A percentile compares a stretch with the other conserved stretches of the same genome.
These are phyloP conservation scores for Colletotrichum sojae DNA, from an alignment of 2,329 filamentous ascomycete species.

Conservation along the genomic window DNA sequence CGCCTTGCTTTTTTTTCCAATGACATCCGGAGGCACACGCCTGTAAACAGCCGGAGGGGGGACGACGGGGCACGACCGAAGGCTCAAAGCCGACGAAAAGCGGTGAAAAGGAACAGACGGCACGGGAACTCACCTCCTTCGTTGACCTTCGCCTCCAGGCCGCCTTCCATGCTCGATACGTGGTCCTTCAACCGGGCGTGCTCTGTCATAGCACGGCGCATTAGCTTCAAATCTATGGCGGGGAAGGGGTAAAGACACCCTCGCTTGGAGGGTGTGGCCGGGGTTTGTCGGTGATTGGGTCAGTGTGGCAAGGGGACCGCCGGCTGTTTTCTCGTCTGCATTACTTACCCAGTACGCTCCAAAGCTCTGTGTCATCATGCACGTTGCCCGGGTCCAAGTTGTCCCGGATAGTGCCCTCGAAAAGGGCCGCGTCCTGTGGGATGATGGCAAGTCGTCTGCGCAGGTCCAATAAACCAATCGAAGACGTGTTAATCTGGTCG, in stretches of 20 bases:
- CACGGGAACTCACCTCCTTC: constrained; percentile 84
- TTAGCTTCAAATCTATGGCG: constrained; percentile 52
- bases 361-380: constrained; percentile 96
- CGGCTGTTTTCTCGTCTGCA: constrained; percentile 31
- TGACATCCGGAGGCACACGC: constrained; percentile 40
- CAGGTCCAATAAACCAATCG: constrained; percentile 90
- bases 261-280: constrained; percentile 37
- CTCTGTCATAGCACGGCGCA: constrained; percentile 66
- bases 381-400: constrained; percentile 96
- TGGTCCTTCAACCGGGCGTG: constrained; percentile 95
- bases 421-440: constrained; percentile 95
- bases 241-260: constrained; percentile 24
- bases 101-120: constrained; percentile 32
- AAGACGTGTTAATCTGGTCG: constrained; percentile 89
- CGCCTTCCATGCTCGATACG: constrained; percentile 86
- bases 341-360: constrained; percentile 89
- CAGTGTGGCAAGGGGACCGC: constrained; percentile 4
- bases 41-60: constrained; percentile 46
- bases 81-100: constrained; percentile 46
- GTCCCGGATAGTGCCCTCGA: constrained; percentile 92
- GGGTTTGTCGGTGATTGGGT: constrained; percentile 12
- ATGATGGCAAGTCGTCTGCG: constrained; percentile 94
- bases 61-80: constrained; percentile 44
- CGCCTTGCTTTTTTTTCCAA: constrained; percentile 16
- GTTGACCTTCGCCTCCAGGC: constrained; percentile 89